These are phyloP conservation scores for Trichomonas tenax DNA, from an alignment of 208 protist species.

Conservation along the genomic window DNA sequence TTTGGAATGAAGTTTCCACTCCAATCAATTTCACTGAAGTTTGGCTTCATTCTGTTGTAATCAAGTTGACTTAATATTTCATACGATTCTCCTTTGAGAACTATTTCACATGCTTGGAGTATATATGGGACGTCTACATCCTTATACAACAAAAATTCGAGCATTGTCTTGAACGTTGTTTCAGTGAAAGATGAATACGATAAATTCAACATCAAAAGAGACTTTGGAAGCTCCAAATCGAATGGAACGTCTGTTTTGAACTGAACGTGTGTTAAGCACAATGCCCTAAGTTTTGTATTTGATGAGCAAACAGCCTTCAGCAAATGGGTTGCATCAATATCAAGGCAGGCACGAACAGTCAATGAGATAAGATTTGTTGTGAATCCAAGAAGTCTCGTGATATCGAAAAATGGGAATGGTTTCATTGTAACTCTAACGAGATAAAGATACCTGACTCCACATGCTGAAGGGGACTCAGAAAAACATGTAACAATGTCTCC, in stretches of 20 bases:
- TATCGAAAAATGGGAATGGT: background rate
- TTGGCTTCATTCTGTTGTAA: background rate
- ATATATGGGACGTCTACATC: background rate
- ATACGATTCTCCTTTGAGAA: background rate
- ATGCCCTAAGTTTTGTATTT: background rate
- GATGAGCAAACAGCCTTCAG: background rate
- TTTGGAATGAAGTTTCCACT: background rate
- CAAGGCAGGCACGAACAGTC: background rate
- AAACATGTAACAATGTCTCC: background rate
- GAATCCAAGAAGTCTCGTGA: background rate
- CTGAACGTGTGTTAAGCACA: background rate
- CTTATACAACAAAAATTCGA: background rate
- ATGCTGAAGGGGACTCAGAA: too few relatives aligned
- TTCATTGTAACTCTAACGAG: background rate
- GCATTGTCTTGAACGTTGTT: background rate
- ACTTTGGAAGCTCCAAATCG: background rate
- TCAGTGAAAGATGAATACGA: background rate
- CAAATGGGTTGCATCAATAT: background rate
- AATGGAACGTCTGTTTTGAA: background rate
- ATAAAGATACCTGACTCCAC: background rate
- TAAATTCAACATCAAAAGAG: background rate
- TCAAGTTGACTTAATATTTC: background rate
- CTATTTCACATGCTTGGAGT: background rate
- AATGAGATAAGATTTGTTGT: background rate
- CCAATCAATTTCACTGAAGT: background rate